Conservation (phyloP, 2,329 filamentous ascomycete species). For the Pseudogymnoascus sp. region DNA sequence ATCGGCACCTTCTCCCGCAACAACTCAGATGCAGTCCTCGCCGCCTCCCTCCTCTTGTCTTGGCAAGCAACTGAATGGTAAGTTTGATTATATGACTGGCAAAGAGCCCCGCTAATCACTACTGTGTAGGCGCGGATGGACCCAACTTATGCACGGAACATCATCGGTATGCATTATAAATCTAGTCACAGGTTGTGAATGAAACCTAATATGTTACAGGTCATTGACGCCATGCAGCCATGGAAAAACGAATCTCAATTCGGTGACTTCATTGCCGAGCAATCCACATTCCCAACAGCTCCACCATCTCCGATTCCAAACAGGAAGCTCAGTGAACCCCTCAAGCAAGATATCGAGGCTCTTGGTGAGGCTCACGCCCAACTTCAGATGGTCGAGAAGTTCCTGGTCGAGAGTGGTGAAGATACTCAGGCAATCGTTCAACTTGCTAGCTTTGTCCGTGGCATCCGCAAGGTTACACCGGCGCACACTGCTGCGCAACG, state of each 20-base stretch:
- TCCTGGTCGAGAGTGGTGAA: constrained; percentile 63
- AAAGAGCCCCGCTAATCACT: constrained; percentile 33
- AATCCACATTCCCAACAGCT: constrained; percentile 65
- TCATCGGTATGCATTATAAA: constrained; percentile 60
- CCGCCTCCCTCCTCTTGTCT: constrained; percentile 83
- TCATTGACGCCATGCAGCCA: constrained; percentile 83
- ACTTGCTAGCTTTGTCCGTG: constrained; percentile 66
- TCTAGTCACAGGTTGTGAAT: neutral
- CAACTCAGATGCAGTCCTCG: constrained; percentile 86
- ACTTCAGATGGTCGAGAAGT: constrained; percentile 60
- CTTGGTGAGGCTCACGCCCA: constrained; percentile 62
- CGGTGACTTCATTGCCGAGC: constrained; percentile 73
- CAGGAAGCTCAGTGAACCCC: constrained; percentile 52
- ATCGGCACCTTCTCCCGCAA: constrained; percentile 77
- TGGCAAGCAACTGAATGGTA: constrained; percentile 98
- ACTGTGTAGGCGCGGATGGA: constrained; percentile 76
- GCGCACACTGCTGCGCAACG: constrained; percentile 71
- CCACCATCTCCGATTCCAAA: constrained; percentile 57
- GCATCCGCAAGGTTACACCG: constrained; percentile 64
- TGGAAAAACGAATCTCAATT: constrained; percentile 90
- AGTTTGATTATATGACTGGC: constrained; percentile 35
- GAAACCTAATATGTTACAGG: constrained; percentile 43
- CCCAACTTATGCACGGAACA: constrained; percentile 84
- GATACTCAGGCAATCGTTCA: constrained; percentile 63
- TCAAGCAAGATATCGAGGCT: constrained; percentile 64